Conservation (phyloP, 805 yeast genomes). For the Cyberlindnera subsufficiens region DNA sequence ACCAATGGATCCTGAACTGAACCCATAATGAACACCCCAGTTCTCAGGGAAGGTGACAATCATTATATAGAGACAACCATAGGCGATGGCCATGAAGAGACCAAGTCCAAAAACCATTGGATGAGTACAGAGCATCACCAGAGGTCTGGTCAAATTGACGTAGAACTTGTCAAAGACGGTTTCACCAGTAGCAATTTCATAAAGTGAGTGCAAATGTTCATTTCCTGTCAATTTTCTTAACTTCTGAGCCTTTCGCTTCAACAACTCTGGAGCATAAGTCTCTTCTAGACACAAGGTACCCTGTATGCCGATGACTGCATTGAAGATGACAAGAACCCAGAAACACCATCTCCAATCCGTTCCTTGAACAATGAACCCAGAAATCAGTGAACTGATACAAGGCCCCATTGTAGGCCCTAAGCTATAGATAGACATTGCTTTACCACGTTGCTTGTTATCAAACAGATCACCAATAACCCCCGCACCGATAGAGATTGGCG, state of each 20-base stretch:
- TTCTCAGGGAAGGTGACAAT: conserved; percentile 54
- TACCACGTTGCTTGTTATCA: conserved; percentile 42
- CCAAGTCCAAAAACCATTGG: conserved; percentile 65
- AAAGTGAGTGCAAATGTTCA: conserved; percentile 48
- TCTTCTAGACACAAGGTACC: conserved; percentile 45
- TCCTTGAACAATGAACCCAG: conserved; percentile 50
- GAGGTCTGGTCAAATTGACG: conserved; percentile 46
- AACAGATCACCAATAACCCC: conserved; percentile 62
- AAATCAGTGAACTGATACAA: conserved; percentile 48
- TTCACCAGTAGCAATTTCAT: conserved; percentile 51
- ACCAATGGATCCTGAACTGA: conserved; percentile 43
- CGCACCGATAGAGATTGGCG: conserved; percentile 65
- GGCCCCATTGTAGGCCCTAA: conserved; percentile 53
- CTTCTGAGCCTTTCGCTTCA: conserved; percentile 38
- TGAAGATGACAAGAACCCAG: conserved; percentile 49
- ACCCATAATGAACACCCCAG: conserved; percentile 42
- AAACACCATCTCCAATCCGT: conserved; percentile 61
- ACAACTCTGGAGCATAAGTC: conserved; percentile 52
- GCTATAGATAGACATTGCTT: conserved; percentile 51
- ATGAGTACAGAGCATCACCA: conserved; percentile 44
- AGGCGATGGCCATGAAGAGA: conserved; percentile 55
- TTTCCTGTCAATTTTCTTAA: conserved; percentile 53
- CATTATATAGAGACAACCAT: conserved; percentile 62
- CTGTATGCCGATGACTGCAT: conserved; percentile 38
- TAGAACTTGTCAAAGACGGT: conserved; percentile 31